Base-by-base conservation (phyloP, 106 monocot genomes). In the Dactylorhiza incarnata region DNA sequence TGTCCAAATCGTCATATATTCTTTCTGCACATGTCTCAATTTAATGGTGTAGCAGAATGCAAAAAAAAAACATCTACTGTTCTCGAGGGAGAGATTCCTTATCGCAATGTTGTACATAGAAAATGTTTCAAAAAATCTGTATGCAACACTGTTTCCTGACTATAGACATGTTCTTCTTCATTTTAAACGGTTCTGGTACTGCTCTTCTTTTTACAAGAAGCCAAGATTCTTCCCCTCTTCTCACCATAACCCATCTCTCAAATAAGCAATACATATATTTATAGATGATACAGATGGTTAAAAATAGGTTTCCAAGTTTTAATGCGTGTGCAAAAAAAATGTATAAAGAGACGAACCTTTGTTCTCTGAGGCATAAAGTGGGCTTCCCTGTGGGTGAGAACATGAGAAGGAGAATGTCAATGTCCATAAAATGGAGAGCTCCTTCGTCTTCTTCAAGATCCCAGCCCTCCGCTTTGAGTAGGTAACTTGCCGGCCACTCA, bases 381-480 rank as follows among this genome's bases (percentile, higher is more conserved):
- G 90, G 85, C 63, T 86, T 94, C 6, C 88, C 94, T 0, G 86
- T 85, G 0, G 94, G 91, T 3, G 88, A 88, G 80, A 94, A 88
- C 88, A 91, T 91, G 83, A 94, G 86, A 65, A 91, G 88, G 12
- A 86, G 37, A 49, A 89, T 75, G 29, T 88, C 86, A 49, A 87
- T 91, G 56, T 94, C 94, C 94, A 94, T 46, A 94, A 77, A 50
- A 94, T 91, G 45, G 91, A 84, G 0, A 94, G 80, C 61, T 94
- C 94, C 71, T 78, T 94, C 2, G 88, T 86, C 79, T 94, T 94
- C 82, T 94, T 94, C 76, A 87, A 23, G 59, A 91, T 91, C 10
- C 91, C 94, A 9, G 87, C 84, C 48, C 84, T 86, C 50, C 94
- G 73, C 66, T 94, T 94, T 7, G 86, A 88, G 77, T 88, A 94